Base-by-base conservation (phyloP, 192 early-diverging fungal genomes). In the Backusella psychrophila region DNA sequence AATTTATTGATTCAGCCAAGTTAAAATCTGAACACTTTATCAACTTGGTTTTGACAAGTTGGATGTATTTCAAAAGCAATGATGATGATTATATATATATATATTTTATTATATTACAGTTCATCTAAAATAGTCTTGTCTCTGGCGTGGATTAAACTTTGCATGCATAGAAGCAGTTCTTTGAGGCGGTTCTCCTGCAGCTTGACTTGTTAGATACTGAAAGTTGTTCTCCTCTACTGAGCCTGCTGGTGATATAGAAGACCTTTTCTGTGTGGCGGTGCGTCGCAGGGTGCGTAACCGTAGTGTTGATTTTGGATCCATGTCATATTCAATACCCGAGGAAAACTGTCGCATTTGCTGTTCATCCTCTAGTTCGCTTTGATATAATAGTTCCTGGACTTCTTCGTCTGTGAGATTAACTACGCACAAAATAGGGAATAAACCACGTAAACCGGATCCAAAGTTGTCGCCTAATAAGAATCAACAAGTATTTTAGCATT, bases 381-480 rank as follows among this genome's bases (percentile, higher is more conserved):
- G 31, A 35, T 53, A 44, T 33, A 72, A 23, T 29, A 72, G 15
- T 72, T 72, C 42, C 19, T 49, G 41, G 2, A 77, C 75, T 71
- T 77, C 75, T 56, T 77, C 69, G 1, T 29, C 26, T 11, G 63
- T 44, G 4, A 78, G 49, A 52, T 59, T 74, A 5, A 74, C 53
- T 17, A 78, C 67, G 68, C 77, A 78, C 2, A 78, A 46, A 6
- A 78, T 53, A 35, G 77, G 77, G 46, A 78, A 78, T 39, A 78
- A 36, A 17, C 77, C 77, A 23, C 77, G 26, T 67, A 74, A 56
- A 36, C 72, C 59, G 21, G 77, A 56, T 49, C 59, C 73, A 68
- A 78, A 59, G 34, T 78, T 78, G 29, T 78, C 77, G 2, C 72
- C 77, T 78, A 73, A 0, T 29, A 2, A 63, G 26, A 11, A 63